Conservation (phyloP, 2,329 filamentous ascomycete species). For the Apiospora kogelbergensis region DNA sequence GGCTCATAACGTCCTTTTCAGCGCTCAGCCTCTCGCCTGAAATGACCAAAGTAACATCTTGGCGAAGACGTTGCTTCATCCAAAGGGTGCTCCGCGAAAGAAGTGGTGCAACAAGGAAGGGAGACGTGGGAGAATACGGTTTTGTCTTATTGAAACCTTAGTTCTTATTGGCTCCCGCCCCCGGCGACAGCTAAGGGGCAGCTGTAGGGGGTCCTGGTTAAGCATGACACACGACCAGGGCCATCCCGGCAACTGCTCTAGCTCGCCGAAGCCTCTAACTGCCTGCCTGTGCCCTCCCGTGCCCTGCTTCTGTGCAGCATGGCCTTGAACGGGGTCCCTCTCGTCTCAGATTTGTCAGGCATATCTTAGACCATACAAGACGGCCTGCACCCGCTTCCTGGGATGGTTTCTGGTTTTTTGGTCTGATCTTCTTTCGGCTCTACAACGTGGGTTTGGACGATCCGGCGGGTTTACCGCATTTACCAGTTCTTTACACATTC, state of each 20-base stretch:
- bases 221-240: conserved; percentile 4
- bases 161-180: neutral
- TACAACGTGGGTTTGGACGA: conserved; percentile 4
- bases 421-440: conserved; percentile 5
- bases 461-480: conserved; percentile 1
- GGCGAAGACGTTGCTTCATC: neutral
- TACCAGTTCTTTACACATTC: neutral
- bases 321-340: neutral
- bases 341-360: conserved; percentile 4
- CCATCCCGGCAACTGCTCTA: neutral
- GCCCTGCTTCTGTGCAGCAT: neutral
- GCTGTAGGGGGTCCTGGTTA: neutral
- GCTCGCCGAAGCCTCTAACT: neutral
- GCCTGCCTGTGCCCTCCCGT: neutral
- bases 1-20: neutral
- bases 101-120: neutral
- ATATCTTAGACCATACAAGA: conserved; percentile 8
- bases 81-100: neutral
- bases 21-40: neutral
- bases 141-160: conserved; percentile 1
- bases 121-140: neutral
- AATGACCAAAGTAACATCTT: conserved; percentile 2
- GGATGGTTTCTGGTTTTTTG: neutral
- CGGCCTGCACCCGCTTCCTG: neutral
- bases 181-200: neutral